Percentiles rank a stretch among this genome's conserved stretches.
phyloP scores from a whole-genome alignment of 768 basidiomycete species.

The Leccinellum rugosiceps region DNA sequence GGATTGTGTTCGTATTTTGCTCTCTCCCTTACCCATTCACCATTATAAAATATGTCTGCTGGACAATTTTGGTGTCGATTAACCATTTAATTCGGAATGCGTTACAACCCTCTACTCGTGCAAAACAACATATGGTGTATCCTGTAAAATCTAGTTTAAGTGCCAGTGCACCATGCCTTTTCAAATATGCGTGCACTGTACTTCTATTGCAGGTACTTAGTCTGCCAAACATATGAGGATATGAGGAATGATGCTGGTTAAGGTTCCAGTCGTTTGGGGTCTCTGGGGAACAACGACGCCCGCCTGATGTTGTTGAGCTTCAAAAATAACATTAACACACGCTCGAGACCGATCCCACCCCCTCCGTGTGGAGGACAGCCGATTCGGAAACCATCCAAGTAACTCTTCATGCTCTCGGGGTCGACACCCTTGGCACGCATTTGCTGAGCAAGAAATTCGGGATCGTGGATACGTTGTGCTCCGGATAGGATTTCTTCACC shows the following conservation, averaged over 20 bases:
- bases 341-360: constrained; percentile 92
- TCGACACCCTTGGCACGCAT: constrained; percentile 89
- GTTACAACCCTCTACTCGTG: constrained; percentile 15
- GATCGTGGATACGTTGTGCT: constrained; percentile 96
- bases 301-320: constrained; percentile 94
- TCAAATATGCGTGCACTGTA: not conserved
- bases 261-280: constrained; percentile 92
- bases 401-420: constrained; percentile 87
- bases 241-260: constrained; percentile 29
- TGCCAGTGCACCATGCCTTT: constrained; percentile 6
- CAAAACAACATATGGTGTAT: constrained; percentile 11
- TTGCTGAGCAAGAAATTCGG: constrained; percentile 72
- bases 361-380: constrained; percentile 97
- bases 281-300: constrained; percentile 92
- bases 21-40: constrained; percentile 20
- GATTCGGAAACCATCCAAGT: constrained; percentile 91
- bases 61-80: constrained; percentile 20
- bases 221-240: not conserved
- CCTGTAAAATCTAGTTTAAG: constrained; percentile 18
- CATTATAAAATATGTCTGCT: constrained; percentile 17
- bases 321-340: constrained; percentile 96
- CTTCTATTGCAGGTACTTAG: not conserved
- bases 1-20: constrained; percentile 24
- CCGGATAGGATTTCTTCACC: constrained; percentile 99
- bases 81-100: constrained; percentile 28